A percentile compares a stretch with the other conserved stretches of the same genome.
Conservation (phyloP, 768 basidiomycete genomes). For the Mycena rebaudengoi region DNA sequence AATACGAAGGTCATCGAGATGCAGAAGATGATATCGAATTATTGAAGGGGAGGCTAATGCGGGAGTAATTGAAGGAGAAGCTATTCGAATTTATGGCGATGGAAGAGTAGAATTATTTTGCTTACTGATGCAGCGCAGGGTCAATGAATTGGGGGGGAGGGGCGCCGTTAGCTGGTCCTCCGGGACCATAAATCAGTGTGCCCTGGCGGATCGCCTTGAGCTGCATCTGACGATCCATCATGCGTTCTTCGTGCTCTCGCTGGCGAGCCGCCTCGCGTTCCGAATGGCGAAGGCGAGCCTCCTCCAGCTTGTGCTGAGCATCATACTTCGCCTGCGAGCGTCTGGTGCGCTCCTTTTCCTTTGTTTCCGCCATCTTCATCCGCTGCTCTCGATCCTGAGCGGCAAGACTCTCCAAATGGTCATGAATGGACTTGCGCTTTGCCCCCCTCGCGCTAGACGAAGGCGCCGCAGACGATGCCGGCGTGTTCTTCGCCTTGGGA, state of each 20-base stretch:
- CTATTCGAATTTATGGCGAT: neutral
- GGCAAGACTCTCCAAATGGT: neutral
- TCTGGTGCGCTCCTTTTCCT: neutral
- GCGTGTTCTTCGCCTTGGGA: neutral
- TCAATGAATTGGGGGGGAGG: neutral
- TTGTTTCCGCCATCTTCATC: neutral
- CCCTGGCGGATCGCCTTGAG: neutral
- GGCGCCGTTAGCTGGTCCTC: neutral
- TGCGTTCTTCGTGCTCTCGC: slow-evolving; percentile 13
- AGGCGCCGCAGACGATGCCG: neutral
- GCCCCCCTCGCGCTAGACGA: neutral
- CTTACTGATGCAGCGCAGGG: too few species aligned
- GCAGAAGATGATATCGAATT: neutral
- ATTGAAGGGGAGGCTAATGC: neutral
- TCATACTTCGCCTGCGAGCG: neutral
- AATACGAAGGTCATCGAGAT: neutral
- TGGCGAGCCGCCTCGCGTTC: slow-evolving; percentile 8
- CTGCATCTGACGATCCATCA: slow-evolving; percentile 13
- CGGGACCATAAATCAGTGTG: neutral
- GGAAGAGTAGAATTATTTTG: too few species aligned
- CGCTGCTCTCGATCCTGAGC: neutral
- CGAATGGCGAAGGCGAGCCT: slow-evolving; percentile 8
- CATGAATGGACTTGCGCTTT: neutral
- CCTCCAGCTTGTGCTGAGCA: slow-evolving; percentile 4
- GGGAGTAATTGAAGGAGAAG: neutral